Base-by-base conservation (phyloP, 164 flowering plant genomes). In the Malania oleifera region DNA sequence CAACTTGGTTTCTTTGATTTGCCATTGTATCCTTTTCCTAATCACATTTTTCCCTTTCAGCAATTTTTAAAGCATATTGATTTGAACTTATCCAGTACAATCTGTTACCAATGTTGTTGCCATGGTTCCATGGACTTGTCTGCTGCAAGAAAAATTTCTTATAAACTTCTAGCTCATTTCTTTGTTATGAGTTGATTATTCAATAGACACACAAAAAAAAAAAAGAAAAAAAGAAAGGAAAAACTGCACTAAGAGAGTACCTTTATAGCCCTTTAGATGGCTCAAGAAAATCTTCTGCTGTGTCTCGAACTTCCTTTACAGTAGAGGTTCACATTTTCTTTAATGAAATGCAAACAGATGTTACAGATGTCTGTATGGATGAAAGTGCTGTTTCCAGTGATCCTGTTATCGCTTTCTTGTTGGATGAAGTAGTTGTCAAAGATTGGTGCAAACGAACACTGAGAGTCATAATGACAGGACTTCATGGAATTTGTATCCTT, bases 331-430 rank as follows among this genome's bases (percentile, higher is more conserved):
- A 11, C 14, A 12, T 68, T 75, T 70, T 70, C 77, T 63, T 85
- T 85, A 62, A 89, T 76, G 60, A 50, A 64, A 55, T 18, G 41
- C 20, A 35, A 61, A 69, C 82, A 95, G 99, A 95, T 85, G 78
- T 91, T 58, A 85, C 96, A 46, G 91, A 95, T 84, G 96, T 95
- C 55, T 95, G 99, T 64, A 85, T 95, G 99, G 98, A 95, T 70
- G 96, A 95, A 79, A 82, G 76, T 78, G 97, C 98, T 46, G 98
- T 95, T 27, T 95, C 99, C 54, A 95, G 98, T 61, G 96, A 95
- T 79, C 96, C 98, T 43, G 83, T 87, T 61, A 70, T 79, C 66
- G 93, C 99, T 29, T 81, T 89, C 73, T 78, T 95, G 73, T 70
- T 95, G 80, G 99, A 95, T 75, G 99, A 95, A 80, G 91, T 79